Evolutionary conservation across 73 alveolate genomes (phyloP), one percentile per base, ranked within the genome.

Genomic region (Paramecium biaurelia): DNA sequence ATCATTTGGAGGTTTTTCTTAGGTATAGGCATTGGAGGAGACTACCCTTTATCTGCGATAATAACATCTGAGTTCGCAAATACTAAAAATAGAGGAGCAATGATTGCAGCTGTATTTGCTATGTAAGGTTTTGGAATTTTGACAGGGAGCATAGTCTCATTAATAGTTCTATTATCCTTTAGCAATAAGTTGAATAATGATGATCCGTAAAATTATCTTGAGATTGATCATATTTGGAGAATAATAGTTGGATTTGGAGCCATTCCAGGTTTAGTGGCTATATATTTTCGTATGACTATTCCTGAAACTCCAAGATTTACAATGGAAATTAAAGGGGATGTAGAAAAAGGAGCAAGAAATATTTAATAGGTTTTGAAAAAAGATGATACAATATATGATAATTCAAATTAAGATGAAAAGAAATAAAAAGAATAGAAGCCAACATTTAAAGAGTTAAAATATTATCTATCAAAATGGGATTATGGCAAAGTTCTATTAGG

Each of bases 21-120:
- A 63, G 94, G 94, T 0, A n/a, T 88, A 23, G 94, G 94, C n/a
- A 88, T 88, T 14, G 94, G 94, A 5, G 94, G 94, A 18, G 94
- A 88, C 28, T 88, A 88, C 14, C 94, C 94, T 0, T 57, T 88
- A 23, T 88, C 94, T 14, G 94, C 94, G 12, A 70, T 84, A 5
- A 59, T 88, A 10, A 57, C 92, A 35, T 68, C 92, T 18, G 92
- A 88, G 18, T 67, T 57, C 23, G 92, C 84, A 30, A 38, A 76
- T 57, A 38, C 94, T n/a, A 43, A 76, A 68, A 76, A 53, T 24
- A 67, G 96, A 30, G 96, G 96, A 32, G 93, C 76, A 5, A 79
- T 68, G 89, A 79, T 93, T 79, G 95, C 95, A 8, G 45, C 93
- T 57, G 95, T 93, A 21, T 57, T 93, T 47, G 89, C 96, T 10